Evolutionary conservation across 1,139 yeast species (phyloP).

Genomic region (Zhuliangozyma blackwelliae): DNA sequence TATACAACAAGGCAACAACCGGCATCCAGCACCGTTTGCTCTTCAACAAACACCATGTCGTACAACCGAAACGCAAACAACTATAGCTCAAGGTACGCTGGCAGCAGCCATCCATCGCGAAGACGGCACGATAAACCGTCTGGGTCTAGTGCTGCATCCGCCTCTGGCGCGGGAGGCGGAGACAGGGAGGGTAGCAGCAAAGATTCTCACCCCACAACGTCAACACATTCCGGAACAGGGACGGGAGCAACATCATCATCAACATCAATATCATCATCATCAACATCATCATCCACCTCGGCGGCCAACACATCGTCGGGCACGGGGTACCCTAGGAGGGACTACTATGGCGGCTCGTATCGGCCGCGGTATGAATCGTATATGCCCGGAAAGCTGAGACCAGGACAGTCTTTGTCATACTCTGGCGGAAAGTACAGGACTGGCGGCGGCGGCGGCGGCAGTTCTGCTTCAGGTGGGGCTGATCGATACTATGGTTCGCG

Average conservation of each 20-base stretch:
- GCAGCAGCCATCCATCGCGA: constrained; percentile 4
- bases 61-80: constrained; percentile 10
- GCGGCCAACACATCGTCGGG: constrained; percentile 1
- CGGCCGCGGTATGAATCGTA: constrained; percentile 10
- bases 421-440: background rate
- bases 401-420: too few species aligned
- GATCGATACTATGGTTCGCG: too few species aligned
- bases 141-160: background rate
- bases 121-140: constrained; percentile 4
- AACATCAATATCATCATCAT: background rate
- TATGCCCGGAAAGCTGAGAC: constrained; percentile 1
- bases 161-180: too few species aligned
- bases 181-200: too few species aligned
- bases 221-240: background rate
- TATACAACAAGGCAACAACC: too few species aligned
- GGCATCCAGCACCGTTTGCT: too few species aligned
- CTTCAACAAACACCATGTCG: constrained; percentile 3
- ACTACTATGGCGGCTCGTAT: constrained; percentile 12
- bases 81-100: constrained; percentile 12
- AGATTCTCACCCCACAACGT: background rate
- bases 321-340: constrained; percentile 9
- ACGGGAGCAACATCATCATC: constrained; percentile 1
- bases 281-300: constrained; percentile 2
- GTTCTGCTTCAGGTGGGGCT: too few species aligned
- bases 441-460: background rate